Conservation (phyloP, 2,329 filamentous ascomycete species). For the Phialophora verrucosa region DNA sequence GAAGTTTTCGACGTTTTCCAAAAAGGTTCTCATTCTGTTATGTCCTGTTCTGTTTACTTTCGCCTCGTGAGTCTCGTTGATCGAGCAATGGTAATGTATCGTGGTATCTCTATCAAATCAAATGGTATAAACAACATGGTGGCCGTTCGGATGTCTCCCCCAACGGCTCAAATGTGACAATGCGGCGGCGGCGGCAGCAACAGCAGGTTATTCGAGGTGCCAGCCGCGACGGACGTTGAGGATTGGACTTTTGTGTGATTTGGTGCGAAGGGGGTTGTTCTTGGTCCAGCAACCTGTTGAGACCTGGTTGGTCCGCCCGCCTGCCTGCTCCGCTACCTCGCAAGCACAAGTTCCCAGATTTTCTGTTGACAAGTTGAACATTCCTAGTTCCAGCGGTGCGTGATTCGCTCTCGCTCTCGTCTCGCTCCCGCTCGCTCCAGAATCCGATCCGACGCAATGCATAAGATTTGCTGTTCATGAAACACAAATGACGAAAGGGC, state of each 20-base stretch:
- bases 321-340: background rate
- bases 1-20: conserved; percentile 23
- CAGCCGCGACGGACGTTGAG: background rate
- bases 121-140: conserved; percentile 13
- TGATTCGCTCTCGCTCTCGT: background rate
- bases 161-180: background rate
- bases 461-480: conserved; percentile 5
- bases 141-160: too few species aligned
- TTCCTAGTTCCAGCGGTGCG: background rate
- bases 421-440: background rate
- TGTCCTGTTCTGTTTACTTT: conserved; percentile 10
- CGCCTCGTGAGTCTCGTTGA: conserved; percentile 16
- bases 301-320: background rate
- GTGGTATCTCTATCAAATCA: conserved; percentile 21
- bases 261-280: background rate
- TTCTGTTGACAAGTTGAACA: conserved; percentile 3
- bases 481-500: conserved; percentile 8
- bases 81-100: conserved; percentile 19
- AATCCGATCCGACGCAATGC: conserved; percentile 5
- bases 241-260: background rate
- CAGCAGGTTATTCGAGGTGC: background rate
- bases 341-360: conserved; percentile 15
- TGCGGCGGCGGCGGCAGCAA: background rate
- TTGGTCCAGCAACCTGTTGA: background rate
- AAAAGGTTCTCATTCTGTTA: conserved; percentile 27